phyloP scores from a whole-genome alignment of 176 grass and related monocot genomes.

The Rhipidocladum racemiflorum region DNA sequence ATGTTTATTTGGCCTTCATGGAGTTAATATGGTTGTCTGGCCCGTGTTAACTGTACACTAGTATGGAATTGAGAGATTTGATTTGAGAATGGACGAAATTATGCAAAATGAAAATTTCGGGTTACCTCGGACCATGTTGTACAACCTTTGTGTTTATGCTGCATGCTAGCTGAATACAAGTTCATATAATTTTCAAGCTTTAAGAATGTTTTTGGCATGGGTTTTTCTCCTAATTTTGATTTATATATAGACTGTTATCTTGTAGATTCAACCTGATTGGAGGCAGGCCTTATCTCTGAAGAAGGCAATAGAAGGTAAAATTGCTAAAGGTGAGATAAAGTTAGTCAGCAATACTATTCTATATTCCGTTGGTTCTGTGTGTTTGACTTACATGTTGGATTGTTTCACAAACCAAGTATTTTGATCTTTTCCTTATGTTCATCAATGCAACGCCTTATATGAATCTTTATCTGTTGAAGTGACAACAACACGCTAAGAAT shows the following conservation, averaged over 20 bases:
- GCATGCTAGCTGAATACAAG: background rate
- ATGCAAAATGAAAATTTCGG: background rate
- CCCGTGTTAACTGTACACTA: conserved; percentile 17
- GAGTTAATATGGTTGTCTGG: conserved; percentile 10
- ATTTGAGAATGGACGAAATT: background rate
- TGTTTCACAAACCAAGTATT: background rate
- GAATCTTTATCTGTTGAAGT: background rate
- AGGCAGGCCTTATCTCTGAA: conserved; percentile 75
- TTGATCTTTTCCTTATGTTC: background rate
- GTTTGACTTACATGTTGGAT: background rate
- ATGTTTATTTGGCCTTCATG: background rate
- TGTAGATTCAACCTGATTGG: conserved; percentile 92
- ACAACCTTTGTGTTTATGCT: background rate
- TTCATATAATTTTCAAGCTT: background rate
- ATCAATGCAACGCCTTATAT: background rate
- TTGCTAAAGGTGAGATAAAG: conserved; percentile 70
- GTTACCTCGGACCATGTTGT: background rate
- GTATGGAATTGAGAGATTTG: background rate
- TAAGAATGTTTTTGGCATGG: background rate
- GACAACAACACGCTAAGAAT: background rate
- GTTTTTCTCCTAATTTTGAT: background rate
- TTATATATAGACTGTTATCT: background rate
- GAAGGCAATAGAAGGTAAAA: conserved; percentile 90
- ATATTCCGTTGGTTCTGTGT: background rate
- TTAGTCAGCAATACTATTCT: background rate